phyloP scores from a whole-genome alignment of 2,329 filamentous ascomycete species.

The Penicillium occitanis region DNA sequence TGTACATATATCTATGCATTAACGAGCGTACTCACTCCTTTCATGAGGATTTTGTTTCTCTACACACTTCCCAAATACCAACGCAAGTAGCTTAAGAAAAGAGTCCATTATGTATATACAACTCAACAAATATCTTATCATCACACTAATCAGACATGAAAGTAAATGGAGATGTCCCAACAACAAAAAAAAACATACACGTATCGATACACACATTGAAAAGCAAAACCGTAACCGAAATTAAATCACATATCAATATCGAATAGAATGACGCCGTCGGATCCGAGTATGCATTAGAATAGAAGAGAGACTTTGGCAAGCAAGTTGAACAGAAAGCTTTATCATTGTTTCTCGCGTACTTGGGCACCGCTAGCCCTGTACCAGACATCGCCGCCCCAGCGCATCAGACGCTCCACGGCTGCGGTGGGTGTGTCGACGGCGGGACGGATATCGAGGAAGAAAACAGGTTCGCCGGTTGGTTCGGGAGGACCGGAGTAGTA shows the following conservation, averaged over 20 bases:
- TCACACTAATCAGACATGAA: constrained; percentile 2
- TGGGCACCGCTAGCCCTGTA: constrained; percentile 79
- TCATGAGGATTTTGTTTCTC: not conserved
- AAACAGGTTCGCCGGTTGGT: constrained; percentile 84
- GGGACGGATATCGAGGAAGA: constrained; percentile 91
- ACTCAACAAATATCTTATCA: not conserved
- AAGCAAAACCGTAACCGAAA: not conserved
- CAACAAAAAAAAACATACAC: not conserved
- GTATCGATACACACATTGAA: not conserved
- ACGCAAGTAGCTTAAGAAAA: not conserved
- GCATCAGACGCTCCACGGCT: constrained; percentile 76
- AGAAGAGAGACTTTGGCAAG: not conserved
- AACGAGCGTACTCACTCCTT: constrained; percentile 1
- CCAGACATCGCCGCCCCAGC: constrained; percentile 94
- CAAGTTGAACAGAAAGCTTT: not conserved
- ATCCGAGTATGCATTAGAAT: constrained; percentile 7
- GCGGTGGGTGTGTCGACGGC: constrained; percentile 78
- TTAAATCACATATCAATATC: constrained; percentile 21
- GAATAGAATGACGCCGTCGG: not conserved
- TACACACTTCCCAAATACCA: no score
- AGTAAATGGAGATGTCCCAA: not conserved
- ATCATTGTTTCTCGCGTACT: constrained; percentile 37
- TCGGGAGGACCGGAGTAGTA: constrained; percentile 87
- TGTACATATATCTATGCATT: constrained; percentile 3
- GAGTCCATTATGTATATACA: not conserved